Evolutionary conservation across 352 stramenopile species (phyloP).

Genomic region (Peronospora belbahrii): DNA sequence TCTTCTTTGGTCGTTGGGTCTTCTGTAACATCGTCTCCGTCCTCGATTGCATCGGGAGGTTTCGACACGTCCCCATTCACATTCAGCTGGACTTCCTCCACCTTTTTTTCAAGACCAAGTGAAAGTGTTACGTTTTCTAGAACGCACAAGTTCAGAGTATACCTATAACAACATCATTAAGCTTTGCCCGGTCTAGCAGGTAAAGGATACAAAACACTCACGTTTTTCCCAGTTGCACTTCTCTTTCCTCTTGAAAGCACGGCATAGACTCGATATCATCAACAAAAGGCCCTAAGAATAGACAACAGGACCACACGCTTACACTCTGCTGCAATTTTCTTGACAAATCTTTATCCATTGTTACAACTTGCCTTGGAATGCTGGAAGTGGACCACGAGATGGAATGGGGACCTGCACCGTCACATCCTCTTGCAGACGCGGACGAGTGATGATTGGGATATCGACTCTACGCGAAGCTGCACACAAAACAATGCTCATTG

Average conservation of each 20-base stretch:
- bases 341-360: slow-evolving; percentile 2
- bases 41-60: slow-evolving; percentile 3
- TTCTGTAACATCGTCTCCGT: slow-evolving; percentile 3
- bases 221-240: slow-evolving; percentile 37
- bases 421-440: slow-evolving; percentile 6
- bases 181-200: not conserved
- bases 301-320: not conserved
- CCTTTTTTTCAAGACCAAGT: slow-evolving; percentile 13
- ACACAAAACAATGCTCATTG: slow-evolving; percentile 23
- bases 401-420: slow-evolving; percentile 30
- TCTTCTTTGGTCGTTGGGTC: slow-evolving; percentile 12
- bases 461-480: slow-evolving; percentile 40
- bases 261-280: slow-evolving; percentile 17
- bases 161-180: slow-evolving; percentile 27
- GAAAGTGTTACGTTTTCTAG: slow-evolving; percentile 57
- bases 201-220: slow-evolving; percentile 15
- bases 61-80: slow-evolving; percentile 6
- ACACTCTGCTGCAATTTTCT: not conserved
- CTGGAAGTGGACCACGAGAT: slow-evolving; percentile 36
- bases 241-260: slow-evolving; percentile 40
- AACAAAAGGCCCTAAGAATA: slow-evolving; percentile 32
- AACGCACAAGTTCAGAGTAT: slow-evolving; percentile 51
- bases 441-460: slow-evolving; percentile 50
- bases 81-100: slow-evolving; percentile 27
- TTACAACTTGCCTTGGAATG: slow-evolving; percentile 27